Percentiles rank a stretch among this genome's conserved stretches.
phyloP scores from a whole-genome alignment of 2,329 filamentous ascomycete genomes.

The Dichotomopilus funicola region DNA sequence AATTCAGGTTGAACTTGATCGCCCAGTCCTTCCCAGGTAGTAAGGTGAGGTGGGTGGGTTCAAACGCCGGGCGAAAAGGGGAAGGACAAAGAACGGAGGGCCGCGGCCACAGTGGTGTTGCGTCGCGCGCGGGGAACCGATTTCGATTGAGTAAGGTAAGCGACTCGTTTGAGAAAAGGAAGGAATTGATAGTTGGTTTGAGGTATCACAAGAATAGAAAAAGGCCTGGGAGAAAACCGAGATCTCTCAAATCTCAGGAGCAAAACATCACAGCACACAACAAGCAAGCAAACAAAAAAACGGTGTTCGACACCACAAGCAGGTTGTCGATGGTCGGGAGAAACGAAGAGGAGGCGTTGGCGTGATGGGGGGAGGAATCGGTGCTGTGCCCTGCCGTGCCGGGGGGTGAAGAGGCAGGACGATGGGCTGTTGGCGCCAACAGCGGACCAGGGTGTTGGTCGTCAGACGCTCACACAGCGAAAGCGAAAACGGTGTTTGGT shows the following conservation, averaged over 20 bases:
- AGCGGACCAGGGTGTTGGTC: background rate
- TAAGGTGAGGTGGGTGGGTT: background rate
- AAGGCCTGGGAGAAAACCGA: background rate
- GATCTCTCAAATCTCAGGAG: background rate
- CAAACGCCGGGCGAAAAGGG: background rate
- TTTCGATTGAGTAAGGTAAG: constrained; percentile 1
- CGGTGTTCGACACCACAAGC: constrained; percentile 3
- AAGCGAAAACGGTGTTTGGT: background rate
- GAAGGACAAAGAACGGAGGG: constrained; percentile 12
- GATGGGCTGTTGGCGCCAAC: constrained; percentile 6
- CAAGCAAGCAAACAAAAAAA: background rate
- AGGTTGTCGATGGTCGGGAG: background rate
- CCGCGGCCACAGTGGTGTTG: background rate
- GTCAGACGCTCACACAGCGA: no score
- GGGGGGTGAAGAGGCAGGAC: background rate
- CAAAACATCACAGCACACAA: background rate
- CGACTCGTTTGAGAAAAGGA: constrained; percentile 1
- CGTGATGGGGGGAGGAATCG: background rate
- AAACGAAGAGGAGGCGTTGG: background rate
- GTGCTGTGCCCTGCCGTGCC: background rate
- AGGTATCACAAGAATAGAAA: background rate
- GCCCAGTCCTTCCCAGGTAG: background rate
- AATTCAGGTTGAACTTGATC: background rate
- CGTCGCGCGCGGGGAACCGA: constrained; percentile 3
- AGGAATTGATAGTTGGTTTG: constrained; percentile 7